phyloP scores from a whole-genome alignment of 345 rosid species.

The Heritiera fomes region DNA sequence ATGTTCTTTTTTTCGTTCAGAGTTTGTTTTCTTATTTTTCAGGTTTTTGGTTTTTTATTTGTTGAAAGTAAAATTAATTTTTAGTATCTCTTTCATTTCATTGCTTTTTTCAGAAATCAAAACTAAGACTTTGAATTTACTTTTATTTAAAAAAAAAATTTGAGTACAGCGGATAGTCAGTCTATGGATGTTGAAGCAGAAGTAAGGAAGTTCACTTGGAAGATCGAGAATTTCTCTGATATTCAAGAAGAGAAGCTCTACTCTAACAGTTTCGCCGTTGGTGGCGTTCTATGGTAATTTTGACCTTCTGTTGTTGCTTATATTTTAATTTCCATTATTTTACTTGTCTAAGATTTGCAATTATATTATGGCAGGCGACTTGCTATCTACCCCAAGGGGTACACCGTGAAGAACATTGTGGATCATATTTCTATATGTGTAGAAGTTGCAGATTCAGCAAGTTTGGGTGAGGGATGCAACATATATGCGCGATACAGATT shows the following conservation, averaged over 20 bases:
- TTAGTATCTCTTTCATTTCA: no score
- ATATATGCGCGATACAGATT: slow-evolving; percentile 75
- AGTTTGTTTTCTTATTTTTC: no score
- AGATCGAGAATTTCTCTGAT: not conserved
- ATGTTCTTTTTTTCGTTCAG: no score
- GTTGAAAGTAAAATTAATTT: no score
- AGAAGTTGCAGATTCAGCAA: slow-evolving; percentile 70
- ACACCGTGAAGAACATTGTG: slow-evolving; percentile 44
- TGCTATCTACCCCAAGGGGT: slow-evolving; percentile 26
- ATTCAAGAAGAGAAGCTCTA: slow-evolving; percentile 40
- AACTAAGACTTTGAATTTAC: no score
- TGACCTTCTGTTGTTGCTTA: not conserved
- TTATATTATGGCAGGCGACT: slow-evolving; percentile 50
- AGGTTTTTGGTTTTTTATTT: no score
- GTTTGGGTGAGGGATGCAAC: slow-evolving; percentile 78
- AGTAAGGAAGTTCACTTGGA: not conserved
- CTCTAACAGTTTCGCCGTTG: slow-evolving; percentile 66
- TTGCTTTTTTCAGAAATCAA: no score
- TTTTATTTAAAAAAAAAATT: not conserved
- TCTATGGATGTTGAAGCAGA: not conserved
- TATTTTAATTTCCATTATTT: not conserved
- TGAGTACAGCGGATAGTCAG: not conserved
- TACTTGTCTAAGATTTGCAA: not conserved
- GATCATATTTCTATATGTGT: slow-evolving; percentile 81
- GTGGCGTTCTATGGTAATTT: slow-evolving; percentile 71